Percentiles rank a stretch among this genome's conserved stretches.
phyloP scores from a whole-genome alignment of 306 rosid species.

The Begonia fuchsioides region DNA sequence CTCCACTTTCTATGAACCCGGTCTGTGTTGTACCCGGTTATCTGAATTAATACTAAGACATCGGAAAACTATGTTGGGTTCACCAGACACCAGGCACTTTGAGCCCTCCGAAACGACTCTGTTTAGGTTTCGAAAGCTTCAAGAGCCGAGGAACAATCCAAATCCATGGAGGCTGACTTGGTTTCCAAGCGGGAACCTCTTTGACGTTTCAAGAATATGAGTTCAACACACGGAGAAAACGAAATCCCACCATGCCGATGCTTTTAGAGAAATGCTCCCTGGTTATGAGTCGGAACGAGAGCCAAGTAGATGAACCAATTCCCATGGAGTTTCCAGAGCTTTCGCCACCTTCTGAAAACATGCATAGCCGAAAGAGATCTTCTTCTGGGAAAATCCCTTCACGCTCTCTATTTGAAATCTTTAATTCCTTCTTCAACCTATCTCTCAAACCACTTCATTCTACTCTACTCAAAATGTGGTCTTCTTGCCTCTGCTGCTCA shows the following conservation, averaged over 20 bases:
- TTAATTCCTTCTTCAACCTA: constrained; percentile 32
- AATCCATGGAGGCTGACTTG: too few species aligned
- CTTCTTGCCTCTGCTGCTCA: constrained; percentile 17
- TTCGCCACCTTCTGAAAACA: constrained; percentile 33
- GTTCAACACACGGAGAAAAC: too few species aligned
- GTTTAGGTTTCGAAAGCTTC: too few species aligned
- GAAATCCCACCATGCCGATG: background rate
- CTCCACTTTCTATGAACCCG: too few species aligned
- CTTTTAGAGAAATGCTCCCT: background rate
- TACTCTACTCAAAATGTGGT: constrained; percentile 33
- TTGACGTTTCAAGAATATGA: too few species aligned
- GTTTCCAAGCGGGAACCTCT: too few species aligned
- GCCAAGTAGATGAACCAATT: constrained; percentile 25
- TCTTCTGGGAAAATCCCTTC: constrained; percentile 27
- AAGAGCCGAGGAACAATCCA: too few species aligned
- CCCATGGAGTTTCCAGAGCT: constrained; percentile 24
- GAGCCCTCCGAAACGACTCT: too few species aligned
- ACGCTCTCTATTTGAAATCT: constrained; percentile 29
- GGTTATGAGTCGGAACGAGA: background rate
- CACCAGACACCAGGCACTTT: too few species aligned
- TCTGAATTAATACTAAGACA: too few species aligned
- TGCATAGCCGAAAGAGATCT: constrained; percentile 34
- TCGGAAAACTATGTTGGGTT: too few species aligned
- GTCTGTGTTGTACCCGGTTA: too few species aligned
- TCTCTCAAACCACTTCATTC: constrained; percentile 33